Evolutionary conservation across 805 yeast species (phyloP).

Genomic region (Wickerhamomyces canadensis): DNA sequence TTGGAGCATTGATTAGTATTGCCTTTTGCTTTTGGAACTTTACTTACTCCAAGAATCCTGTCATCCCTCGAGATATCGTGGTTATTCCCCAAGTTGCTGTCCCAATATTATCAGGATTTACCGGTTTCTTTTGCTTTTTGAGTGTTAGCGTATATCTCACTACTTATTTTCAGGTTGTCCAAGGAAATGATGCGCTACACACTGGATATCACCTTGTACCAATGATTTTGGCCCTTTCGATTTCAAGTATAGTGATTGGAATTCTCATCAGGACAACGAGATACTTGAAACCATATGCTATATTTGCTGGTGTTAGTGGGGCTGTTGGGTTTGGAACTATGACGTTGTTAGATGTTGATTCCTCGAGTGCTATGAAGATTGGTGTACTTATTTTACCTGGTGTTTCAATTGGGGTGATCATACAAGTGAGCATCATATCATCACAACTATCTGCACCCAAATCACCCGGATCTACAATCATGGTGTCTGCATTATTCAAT

Average conservation of each 20-base stretch:
- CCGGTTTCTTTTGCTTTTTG: slow-evolving; percentile 5
- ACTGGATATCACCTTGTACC: slow-evolving; percentile 43
- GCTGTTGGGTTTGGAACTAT: slow-evolving; percentile 42
- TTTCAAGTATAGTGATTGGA: slow-evolving; percentile 27
- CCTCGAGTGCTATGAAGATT: slow-evolving; percentile 32
- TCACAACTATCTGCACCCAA: slow-evolving; percentile 48
- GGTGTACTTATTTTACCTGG: slow-evolving; percentile 45
- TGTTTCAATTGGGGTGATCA: slow-evolving; percentile 38
- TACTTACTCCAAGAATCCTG: slow-evolving; percentile 18
- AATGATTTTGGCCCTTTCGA: slow-evolving; percentile 31
- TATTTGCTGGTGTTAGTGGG: slow-evolving; percentile 31
- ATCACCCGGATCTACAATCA: slow-evolving; percentile 41
- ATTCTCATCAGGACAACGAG: slow-evolving; percentile 31
- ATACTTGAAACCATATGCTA: slow-evolving; percentile 35
- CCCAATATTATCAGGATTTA: neutral
- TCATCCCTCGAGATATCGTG: too few species aligned
- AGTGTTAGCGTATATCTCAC: slow-evolving; percentile 21
- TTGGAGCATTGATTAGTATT: slow-evolving; percentile 37
- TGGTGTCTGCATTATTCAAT: slow-evolving; percentile 40
- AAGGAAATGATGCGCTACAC: slow-evolving; percentile 32
- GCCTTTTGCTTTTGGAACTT: slow-evolving; percentile 19
- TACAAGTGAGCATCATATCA: slow-evolving; percentile 40
- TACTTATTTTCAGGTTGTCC: slow-evolving; percentile 40
- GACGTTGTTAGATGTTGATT: slow-evolving; percentile 33
- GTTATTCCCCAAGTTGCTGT: too few species aligned